Base-by-base conservation (phyloP, 805 yeast genomes). In the Nakazawaea ishiwadae region DNA sequence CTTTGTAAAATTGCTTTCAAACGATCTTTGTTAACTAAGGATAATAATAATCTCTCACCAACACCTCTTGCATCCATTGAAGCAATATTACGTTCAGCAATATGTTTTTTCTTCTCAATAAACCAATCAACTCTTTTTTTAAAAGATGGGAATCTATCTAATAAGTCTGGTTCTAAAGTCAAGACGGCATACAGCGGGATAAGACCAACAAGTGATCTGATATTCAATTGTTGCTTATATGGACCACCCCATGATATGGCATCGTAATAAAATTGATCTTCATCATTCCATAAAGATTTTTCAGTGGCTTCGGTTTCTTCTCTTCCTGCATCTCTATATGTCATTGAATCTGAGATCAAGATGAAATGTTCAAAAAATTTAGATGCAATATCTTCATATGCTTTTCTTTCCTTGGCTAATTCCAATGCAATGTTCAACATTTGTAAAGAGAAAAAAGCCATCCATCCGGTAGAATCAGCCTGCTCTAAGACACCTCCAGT, bases 391-490 rank as follows among this genome's bases (percentile, higher is more conserved):
- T 88, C 93, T 63, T 89, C 96, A 63, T 90, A 90, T 15, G 85
- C 93, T 0, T 85, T 80, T 49, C 87, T 79, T 36, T 81, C 78
- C 58, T 84, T 87, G 16, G 96, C 91, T 53, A 89, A 73, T 61
- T 90, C 96, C 48, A 89, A 71, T 0, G 96, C 90, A 57, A 90
- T 90, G 60, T 87, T 89, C 62, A 90, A 74, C 96, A 89, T 88
- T 57, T 84, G 90, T 53, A 90, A 69, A 23, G 84, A 77, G 65
- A 83, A 89, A 66, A 91, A 89, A 0, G 96, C 96, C 93, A 89
- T 86, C 97, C 97, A 89, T 21, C 96, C 96, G 9, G 97, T 90
- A 12, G 95, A 84, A 63, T 89, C 97, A 0, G 96, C 96, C 62
- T 89, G 97, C 57, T 87, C 95, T 48, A 89, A 71, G 28, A 73